Percentiles rank a stretch among this genome's conserved stretches.
Conservation (phyloP, 768 basidiomycete species). For the Holtermannia corniformis region DNA sequence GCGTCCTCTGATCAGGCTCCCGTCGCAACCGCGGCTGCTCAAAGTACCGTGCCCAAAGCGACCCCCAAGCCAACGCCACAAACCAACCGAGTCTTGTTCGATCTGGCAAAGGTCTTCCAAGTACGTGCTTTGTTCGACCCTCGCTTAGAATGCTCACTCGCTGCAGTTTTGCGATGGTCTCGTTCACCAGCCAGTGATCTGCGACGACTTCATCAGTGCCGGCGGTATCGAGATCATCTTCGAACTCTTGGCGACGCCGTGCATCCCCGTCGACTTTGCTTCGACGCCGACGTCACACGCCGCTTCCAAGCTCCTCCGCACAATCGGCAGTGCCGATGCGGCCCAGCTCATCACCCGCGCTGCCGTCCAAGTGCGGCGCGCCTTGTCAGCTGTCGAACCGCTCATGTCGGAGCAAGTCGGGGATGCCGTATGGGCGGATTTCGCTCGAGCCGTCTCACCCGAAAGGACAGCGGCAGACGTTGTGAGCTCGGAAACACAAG, state of each 20-base stretch:
- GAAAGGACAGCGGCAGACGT: too few relatives aligned
- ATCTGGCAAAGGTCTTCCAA: slow-evolving; percentile 9
- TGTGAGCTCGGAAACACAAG: too few relatives aligned
- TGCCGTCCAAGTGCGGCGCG: too few relatives aligned
- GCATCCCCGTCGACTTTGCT: slow-evolving; percentile 79
- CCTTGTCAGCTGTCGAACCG: too few relatives aligned
- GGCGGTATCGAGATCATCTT: slow-evolving; percentile 25
- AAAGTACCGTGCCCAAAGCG: too few relatives aligned
- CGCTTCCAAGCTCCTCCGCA: slow-evolving; percentile 69
- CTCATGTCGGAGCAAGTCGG: too few relatives aligned
- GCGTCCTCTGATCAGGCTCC: slow-evolving; percentile 48
- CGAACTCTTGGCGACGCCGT: slow-evolving; percentile 53
- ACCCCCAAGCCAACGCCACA: slow-evolving; percentile 3
- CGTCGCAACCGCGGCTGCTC: too few relatives aligned
- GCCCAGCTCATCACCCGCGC: slow-evolving; percentile 9
- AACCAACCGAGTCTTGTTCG: neutral
- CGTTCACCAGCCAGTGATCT: slow-evolving; percentile 82
- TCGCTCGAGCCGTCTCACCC: too few relatives aligned
- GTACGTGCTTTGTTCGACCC: slow-evolving; percentile 1
- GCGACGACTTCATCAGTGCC: slow-evolving; percentile 67
- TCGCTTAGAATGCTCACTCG: neutral
- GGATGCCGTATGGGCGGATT: too few relatives aligned
- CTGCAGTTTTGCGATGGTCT: slow-evolving; percentile 84
- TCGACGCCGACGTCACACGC: slow-evolving; percentile 47
- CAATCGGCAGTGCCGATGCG: slow-evolving; percentile 61